These are phyloP conservation scores for Gastrolobium villosum DNA, from an alignment of 306 rosid genomes.

Conservation along the genomic window DNA sequence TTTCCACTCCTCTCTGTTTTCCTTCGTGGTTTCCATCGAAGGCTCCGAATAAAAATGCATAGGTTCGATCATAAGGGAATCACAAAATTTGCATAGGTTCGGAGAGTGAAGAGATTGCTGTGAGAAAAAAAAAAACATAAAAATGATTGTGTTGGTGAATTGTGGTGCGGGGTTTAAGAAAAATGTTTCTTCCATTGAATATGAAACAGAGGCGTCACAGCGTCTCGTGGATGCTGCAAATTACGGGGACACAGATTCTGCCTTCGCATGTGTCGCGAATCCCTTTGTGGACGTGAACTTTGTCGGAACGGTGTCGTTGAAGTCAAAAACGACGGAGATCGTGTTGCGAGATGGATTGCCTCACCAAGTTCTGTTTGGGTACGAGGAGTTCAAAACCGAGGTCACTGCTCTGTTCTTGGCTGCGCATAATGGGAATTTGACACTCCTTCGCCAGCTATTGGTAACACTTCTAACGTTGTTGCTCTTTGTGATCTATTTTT, in stretches of 20 bases:
- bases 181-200: constrained; percentile 63
- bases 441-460: constrained; percentile 61
- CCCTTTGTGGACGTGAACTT: constrained; percentile 71
- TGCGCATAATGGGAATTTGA: constrained; percentile 66
- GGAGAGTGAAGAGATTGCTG: background rate
- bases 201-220: constrained; percentile 63
- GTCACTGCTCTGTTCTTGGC: constrained; percentile 75
- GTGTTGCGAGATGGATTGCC: constrained; percentile 60
- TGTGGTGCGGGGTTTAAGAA: constrained; percentile 41
- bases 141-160: constrained; percentile 53
- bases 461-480: constrained; percentile 41
- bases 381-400: constrained; percentile 76
- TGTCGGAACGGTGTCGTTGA: constrained; percentile 68
- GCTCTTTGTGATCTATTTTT: background rate
- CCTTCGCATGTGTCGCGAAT: constrained; percentile 46
- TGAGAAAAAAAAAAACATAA: background rate
- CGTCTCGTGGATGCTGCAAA: constrained; percentile 66
- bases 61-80: background rate
- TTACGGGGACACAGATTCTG: constrained; percentile 39
- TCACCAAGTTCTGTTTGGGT: constrained; percentile 57
- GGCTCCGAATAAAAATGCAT: background rate
- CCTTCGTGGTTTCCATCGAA: constrained; percentile 9
- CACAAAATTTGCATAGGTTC: background rate
- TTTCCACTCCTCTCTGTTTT: background rate
- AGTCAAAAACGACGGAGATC: constrained; percentile 65